Base-by-base conservation (phyloP, 1,139 yeast species). In the Candida glucosophila region DNA sequence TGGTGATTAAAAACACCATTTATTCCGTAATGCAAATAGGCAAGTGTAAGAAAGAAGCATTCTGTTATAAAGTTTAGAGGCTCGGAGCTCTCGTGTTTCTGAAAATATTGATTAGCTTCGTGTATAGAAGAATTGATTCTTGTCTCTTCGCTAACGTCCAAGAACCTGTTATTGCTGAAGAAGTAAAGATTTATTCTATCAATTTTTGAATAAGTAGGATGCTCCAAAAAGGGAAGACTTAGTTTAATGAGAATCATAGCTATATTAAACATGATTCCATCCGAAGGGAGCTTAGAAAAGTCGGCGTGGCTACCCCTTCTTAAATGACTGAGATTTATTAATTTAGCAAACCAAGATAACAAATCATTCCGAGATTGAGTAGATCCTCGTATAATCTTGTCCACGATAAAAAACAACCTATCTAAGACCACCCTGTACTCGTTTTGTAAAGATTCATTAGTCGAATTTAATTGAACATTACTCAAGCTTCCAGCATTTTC, bases 251-350 rank as follows among this genome's bases (percentile, higher is more conserved):
- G 56, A 1, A 88, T 59, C 29, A 74, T 48, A 0, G 90, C 62
- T 13, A 85, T 67, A 47, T 88, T 90, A 30, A 77, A 62, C 82
- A 86, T 80, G 34, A 90, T 67, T 1, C 88, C 90, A 55, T 88
- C 88, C 5, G 85, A 65, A 1, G 94, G 75, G 27, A 82, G 59
- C 29, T 73, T 69, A 12, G 65, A 58, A 6, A 72, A 68, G 41
- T 81, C 78, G 4, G 90, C 81, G 49, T 82, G 94, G 39, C 82
- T 76, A 24, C 96, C 96, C 39, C 82, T 70, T 52, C 97, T 73
- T 41, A 83, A 68, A 52, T 88, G 96, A 47, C 88, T 86, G 31
- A 72, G 63, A 43, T 88, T 83, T 12, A 85, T 67, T 23, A 86
- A 65, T 20, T 66, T 67, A 3, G 80, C 80, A 49, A 88, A 73